Evolutionary conservation across 192 early-diverging fungal genomes (phyloP).

Genomic region (Endogone sp.): DNA sequence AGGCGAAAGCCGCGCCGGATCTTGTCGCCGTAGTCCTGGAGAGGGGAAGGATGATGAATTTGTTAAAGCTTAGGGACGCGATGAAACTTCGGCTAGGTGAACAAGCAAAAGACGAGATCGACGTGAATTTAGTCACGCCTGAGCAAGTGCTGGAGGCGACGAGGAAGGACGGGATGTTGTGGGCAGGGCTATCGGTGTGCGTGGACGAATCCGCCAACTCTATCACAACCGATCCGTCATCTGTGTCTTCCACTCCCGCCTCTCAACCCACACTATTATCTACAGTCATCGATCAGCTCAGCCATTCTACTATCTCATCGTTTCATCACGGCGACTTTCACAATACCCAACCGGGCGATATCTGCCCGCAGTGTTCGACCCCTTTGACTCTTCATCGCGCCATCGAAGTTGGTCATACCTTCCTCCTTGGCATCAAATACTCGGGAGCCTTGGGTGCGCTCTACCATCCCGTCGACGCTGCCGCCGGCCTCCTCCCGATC

Average conservation of each 20-base stretch:
- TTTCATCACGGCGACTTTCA: conserved; percentile 36
- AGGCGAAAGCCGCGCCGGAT: not conserved
- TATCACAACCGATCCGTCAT: not conserved
- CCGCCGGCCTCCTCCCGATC: conserved; percentile 38
- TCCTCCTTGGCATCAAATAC: conserved; percentile 87
- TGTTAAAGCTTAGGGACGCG: conserved; percentile 14
- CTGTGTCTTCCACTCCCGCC: not conserved
- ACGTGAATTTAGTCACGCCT: not conserved
- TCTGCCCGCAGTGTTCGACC: conserved; percentile 36
- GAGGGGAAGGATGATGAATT: conserved; percentile 18
- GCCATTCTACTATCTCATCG: not conserved
- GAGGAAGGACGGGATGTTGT: not conserved
- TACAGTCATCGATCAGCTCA: too few relatives aligned
- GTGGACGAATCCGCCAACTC: not conserved
- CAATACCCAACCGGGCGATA: conserved; percentile 42
- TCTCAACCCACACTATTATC: too few relatives aligned
- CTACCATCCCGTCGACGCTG: conserved; percentile 26
- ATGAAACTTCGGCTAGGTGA: conserved; percentile 18
- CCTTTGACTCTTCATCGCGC: conserved; percentile 43
- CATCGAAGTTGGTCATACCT: conserved; percentile 89
- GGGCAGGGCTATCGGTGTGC: not conserved
- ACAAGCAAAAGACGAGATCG: conserved; percentile 4
- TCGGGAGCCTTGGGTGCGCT: conserved; percentile 65
- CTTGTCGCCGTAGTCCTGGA: not conserved
- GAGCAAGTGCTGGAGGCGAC: not conserved